Evolutionary conservation across 768 basidiomycete genomes (phyloP), one percentile per base, ranked within the genome.

Genomic region (Suillus decipiens): DNA sequence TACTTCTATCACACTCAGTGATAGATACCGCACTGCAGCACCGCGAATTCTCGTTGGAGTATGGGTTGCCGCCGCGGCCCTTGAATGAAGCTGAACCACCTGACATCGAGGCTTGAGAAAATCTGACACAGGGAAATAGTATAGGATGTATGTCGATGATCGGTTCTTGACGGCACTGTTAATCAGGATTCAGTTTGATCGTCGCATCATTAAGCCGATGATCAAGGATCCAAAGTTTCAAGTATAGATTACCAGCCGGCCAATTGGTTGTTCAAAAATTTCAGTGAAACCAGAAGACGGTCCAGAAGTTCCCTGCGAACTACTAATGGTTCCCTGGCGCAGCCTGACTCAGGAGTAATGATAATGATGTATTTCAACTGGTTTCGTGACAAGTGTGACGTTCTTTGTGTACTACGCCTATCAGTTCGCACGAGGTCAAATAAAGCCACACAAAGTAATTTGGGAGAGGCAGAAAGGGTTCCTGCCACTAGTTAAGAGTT

Each of bases 381-480:
- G 48, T 53, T 53, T 51, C 28, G 51, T 53, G 51, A 53, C 51
- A 53, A 12, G 51, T 19, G 31, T 53, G 51, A 53, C 33, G 39
- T 28, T 31, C 28, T 57, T 57, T 41, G 39, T 57, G 56, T 41
- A 39, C 15, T 51, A 31, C 50, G 50, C 50, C 50, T 39, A 76
- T 74, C 66, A 68, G 59, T 77, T 75, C 74, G 65, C 74, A 75
- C 74, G 74, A 67, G 22, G 34, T 17, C 41, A 62, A 62, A 59
- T 14, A 62, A 57, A 71, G 70, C 75, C 72, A 75, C 72, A 75
- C 73, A 66, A 67, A 72, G 76, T 74, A 76, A 75, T 76, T 68
- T 53, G 41, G 34, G 59, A 33, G 63, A 58, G 56, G 64, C 66
- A 63, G 63, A 66, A 61, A 63, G 64, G 57, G 60, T 54, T 57